These are phyloP conservation scores for Aspergillus tubingensis DNA, from an alignment of 2,329 filamentous ascomycete species.

Conservation along the genomic window DNA sequence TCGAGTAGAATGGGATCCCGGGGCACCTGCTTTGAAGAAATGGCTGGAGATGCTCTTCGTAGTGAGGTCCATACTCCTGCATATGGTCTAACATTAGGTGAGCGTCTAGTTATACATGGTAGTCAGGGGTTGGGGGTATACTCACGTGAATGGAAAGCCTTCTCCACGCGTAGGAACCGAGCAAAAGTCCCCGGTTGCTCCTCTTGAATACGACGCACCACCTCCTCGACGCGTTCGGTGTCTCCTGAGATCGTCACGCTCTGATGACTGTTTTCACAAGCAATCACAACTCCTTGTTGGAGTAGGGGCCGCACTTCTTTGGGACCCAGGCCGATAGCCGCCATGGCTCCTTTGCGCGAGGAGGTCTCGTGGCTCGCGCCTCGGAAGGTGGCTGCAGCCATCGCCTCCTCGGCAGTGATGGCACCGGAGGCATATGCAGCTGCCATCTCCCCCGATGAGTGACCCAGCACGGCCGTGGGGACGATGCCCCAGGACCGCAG, in stretches of 20 bases:
- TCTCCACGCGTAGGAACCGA: neutral
- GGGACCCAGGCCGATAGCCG: neutral
- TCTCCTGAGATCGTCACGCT: conserved; percentile 4
- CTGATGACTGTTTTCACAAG: conserved; percentile 1
- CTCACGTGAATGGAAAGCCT: conserved; percentile 4
- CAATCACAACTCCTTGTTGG: neutral
- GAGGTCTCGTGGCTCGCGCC: neutral
- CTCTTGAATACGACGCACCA: neutral
- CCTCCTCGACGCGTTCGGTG: neutral
- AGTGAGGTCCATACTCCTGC: neutral
- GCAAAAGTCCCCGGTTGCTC: neutral
- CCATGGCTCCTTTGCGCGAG: neutral
- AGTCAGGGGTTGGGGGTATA: neutral
- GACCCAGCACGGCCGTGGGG: conserved; percentile 24
- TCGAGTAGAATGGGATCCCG: neutral
- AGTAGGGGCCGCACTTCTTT: neutral
- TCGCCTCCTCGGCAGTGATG: conserved; percentile 13
- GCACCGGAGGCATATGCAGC: conserved; percentile 22
- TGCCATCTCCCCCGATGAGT: conserved; percentile 32
- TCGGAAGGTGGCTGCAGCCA: conserved; percentile 3
- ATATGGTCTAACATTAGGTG: neutral
- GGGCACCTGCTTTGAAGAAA: neutral
- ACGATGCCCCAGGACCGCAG: conserved; percentile 20
- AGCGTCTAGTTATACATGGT: neutral
- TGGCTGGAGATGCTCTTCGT: neutral